A percentile compares a stretch with the other conserved stretches of the same genome.
Evolutionary conservation across 805 yeast genomes (phyloP).

Genomic region (Candida sphagnicola): DNA sequence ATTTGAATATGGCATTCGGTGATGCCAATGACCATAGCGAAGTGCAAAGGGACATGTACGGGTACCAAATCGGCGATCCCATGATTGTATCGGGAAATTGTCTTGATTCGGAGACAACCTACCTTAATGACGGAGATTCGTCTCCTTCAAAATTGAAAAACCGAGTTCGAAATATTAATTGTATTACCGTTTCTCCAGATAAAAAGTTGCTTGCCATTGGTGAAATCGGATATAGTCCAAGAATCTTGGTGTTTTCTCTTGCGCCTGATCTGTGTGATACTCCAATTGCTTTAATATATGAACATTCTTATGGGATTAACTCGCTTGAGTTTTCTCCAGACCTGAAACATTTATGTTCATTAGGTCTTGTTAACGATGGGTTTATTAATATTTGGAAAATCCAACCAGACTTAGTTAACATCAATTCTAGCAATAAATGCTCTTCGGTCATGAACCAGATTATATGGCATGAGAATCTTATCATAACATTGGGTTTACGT

Average conservation of each 20-base stretch:
- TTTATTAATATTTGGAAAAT: conserved; percentile 59
- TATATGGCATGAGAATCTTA: conserved; percentile 48
- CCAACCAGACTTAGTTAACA: conserved; percentile 13
- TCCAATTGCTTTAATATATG: conserved; percentile 54
- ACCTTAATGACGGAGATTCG: conserved; percentile 3
- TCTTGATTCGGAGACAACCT: conserved; percentile 3
- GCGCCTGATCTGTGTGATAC: conserved; percentile 42
- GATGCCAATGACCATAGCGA: conserved; percentile 10
- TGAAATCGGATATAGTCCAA: conserved; percentile 66
- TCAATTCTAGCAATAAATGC: conserved; percentile 57
- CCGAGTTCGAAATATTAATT: conserved; percentile 49
- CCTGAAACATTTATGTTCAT: conserved; percentile 51
- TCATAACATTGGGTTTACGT: conserved; percentile 59
- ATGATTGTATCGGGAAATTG: conserved; percentile 17
- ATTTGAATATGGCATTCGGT: conserved; percentile 20
- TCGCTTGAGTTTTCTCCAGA: conserved; percentile 55
- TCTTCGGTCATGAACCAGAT: conserved; percentile 54
- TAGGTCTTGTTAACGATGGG: conserved; percentile 71
- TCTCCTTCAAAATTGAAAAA: conserved; percentile 27
- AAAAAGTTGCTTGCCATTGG: conserved; percentile 59
- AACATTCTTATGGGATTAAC: conserved; percentile 64
- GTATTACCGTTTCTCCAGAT: conserved; percentile 58
- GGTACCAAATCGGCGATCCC: conserved; percentile 30
- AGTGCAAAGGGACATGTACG: conserved; percentile 27
- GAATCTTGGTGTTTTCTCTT: conserved; percentile 56